Evolutionary conservation across 305 asterid genomes (phyloP), one percentile per base, ranked within the genome.

Genomic region (Striga hermonthica): DNA sequence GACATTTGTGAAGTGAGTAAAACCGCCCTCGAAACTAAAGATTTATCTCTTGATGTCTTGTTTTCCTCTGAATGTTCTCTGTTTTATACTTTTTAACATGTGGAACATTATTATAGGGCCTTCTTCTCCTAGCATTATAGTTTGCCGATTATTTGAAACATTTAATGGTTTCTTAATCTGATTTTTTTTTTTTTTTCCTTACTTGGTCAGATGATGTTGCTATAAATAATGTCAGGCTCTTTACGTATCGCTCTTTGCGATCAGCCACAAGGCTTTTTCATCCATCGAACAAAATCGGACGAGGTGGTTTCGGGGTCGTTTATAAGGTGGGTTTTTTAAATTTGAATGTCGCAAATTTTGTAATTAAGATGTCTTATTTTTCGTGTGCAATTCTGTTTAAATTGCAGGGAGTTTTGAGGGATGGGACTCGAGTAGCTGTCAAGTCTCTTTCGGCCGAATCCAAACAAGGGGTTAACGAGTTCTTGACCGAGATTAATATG

Each of bases 231-330:
- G 88, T 87, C 2, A 85, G 78, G 77, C 68, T 87, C 67, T 84
- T 90, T 67, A 71, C 95, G 6, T 81, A 84, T 60, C 76, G 83
- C 57, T 72, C 88, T 2, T 65, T 90, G 77, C 78, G 88, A 65
- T 90, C 97, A 74, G 97, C 97, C 4, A 83, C 95, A 1, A 72
- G 76, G 22, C 67, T 73, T 67, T 90, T 90, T 60, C 84, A 83
- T 62, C 83, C 81, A 48, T 83, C 88, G 2, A 87, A 85, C 81
- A 87, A 64, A 78, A 81, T 87, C 40, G 97, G 97, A 56, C 68
- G 86, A 70, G 97, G 97, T 36, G 97, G 95, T 38, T 90, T 78
- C 53, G 97, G 97, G 38, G 84, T 82, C 38, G 97, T 90, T 31
- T 75, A 85, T 65, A 83, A 81, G 86, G 97, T 82, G 39, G 73